phyloP scores from a whole-genome alignment of 768 basidiomycete species.

The Sutorius australiensis region DNA sequence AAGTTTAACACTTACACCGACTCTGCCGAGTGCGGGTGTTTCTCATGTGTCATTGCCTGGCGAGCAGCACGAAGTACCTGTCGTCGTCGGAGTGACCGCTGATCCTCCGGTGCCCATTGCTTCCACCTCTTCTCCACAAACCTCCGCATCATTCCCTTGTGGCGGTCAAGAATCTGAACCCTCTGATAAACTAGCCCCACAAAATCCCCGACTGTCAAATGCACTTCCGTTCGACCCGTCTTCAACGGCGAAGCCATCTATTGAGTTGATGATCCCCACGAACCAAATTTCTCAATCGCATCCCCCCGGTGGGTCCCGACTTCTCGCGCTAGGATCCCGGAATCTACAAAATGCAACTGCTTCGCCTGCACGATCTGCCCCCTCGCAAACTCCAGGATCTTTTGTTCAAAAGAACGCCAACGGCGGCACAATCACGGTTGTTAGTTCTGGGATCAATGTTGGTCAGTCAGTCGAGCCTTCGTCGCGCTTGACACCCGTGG shows the following conservation, averaged over 20 bases:
- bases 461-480: slow-evolving; percentile 16
- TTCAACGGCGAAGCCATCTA: slow-evolving; percentile 14
- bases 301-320: slow-evolving; percentile 39
- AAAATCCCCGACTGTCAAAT: slow-evolving; percentile 36
- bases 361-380: slow-evolving; percentile 14
- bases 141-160: not conserved
- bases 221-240: slow-evolving; percentile 24
- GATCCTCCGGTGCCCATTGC: slow-evolving; percentile 3
- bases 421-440: slow-evolving; percentile 5
- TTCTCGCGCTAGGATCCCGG: slow-evolving; percentile 38
- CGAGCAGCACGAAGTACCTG: slow-evolving; percentile 11
- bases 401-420: slow-evolving; percentile 24
- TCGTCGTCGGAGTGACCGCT: not conserved
- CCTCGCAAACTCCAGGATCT: slow-evolving; percentile 24
- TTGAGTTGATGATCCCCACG: slow-evolving; percentile 44
- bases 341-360: slow-evolving; percentile 20
- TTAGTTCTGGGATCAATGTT: slow-evolving; percentile 7
- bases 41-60: slow-evolving; percentile 16
- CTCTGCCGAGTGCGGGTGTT: slow-evolving; percentile 3
- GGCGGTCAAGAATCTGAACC: slow-evolving; percentile 19
- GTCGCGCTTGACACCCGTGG: slow-evolving; percentile 7
- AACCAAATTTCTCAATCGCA: slow-evolving; percentile 35
- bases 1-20: slow-evolving; percentile 3
- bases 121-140: slow-evolving; percentile 15
- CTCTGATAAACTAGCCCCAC: slow-evolving; percentile 17